phyloP scores from a whole-genome alignment of 2,329 filamentous ascomycete genomes.

The Ilyonectria robusta region DNA sequence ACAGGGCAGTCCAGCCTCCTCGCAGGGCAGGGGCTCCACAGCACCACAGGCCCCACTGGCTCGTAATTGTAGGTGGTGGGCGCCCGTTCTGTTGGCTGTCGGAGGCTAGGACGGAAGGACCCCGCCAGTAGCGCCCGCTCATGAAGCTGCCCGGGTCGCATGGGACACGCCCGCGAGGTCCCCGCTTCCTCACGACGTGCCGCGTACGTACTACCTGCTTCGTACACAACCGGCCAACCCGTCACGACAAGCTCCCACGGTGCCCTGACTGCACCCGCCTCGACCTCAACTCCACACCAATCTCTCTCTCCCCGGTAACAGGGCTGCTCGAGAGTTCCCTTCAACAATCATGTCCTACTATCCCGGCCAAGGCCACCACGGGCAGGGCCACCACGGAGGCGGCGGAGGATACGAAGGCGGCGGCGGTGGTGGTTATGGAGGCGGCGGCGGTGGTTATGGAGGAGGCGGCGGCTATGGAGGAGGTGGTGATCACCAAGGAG shows the following conservation, averaged over 20 bases:
- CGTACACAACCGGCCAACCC: constrained; percentile 1
- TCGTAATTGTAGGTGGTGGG: background rate
- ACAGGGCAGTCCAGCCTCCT: background rate
- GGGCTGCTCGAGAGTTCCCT: constrained; percentile 1
- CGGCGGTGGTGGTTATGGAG: constrained; percentile 10
- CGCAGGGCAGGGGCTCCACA: background rate
- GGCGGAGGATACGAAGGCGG: constrained; percentile 30
- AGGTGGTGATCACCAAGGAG: background rate
- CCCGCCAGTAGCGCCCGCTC: constrained; percentile 16
- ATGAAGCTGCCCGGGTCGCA: background rate
- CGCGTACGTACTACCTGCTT: background rate
- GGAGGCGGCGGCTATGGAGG: constrained; percentile 17
- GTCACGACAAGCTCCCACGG: constrained; percentile 19
- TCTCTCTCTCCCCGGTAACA: background rate
- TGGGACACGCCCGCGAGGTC: background rate
- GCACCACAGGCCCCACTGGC: background rate
- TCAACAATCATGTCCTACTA: constrained; percentile 55
- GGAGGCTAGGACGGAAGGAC: background rate
- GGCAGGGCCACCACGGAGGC: constrained; percentile 50
- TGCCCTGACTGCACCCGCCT: background rate
- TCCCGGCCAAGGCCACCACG: constrained; percentile 59
- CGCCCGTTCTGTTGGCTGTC: background rate
- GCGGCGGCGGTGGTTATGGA: constrained; percentile 24
- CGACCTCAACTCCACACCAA: constrained; percentile 1
- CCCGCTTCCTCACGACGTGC: background rate